phyloP scores from a whole-genome alignment of 345 rosid species.

The Raphanus raphanistrum region DNA sequence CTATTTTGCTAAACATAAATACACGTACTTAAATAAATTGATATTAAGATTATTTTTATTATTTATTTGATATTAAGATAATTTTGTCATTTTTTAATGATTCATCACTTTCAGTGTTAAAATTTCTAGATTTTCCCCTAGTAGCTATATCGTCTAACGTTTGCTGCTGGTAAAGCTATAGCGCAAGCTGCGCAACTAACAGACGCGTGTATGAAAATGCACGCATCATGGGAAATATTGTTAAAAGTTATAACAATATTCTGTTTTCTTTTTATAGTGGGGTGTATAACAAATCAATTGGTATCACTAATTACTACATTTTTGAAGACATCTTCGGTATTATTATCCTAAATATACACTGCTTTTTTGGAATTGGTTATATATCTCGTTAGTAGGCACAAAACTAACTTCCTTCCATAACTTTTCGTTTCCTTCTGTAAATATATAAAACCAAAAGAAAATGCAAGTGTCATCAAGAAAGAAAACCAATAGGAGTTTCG shows the following conservation, averaged over 20 bases:
- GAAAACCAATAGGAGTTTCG: not conserved
- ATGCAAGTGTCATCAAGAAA: not conserved
- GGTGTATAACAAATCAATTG: conserved; percentile 15
- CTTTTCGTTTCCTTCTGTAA: conserved; percentile 5
- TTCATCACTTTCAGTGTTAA: not conserved
- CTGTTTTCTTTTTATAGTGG: not conserved
- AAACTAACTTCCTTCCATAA: conserved; percentile 19
- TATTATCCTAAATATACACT: conserved; percentile 3
- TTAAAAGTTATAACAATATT: conserved; percentile 29
- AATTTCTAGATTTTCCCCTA: not conserved
- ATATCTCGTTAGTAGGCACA: conserved; percentile 29
- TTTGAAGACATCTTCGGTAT: conserved; percentile 17
- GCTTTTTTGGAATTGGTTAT: conserved; percentile 17
- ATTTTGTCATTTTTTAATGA: not conserved
- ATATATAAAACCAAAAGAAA: conserved; percentile 12
- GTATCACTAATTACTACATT: conserved; percentile 23
- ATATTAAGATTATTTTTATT: not conserved
- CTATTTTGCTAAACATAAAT: not conserved
- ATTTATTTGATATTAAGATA: not conserved
- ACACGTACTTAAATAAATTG: not conserved
- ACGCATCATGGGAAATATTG: not conserved
- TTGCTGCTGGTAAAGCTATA: not conserved
- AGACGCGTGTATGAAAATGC: not conserved
- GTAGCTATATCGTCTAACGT: not conserved
- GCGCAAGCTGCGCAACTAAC: not conserved